Conservation (phyloP, 2,329 filamentous ascomycete genomes). For the Rutstroemia sydowiana region DNA sequence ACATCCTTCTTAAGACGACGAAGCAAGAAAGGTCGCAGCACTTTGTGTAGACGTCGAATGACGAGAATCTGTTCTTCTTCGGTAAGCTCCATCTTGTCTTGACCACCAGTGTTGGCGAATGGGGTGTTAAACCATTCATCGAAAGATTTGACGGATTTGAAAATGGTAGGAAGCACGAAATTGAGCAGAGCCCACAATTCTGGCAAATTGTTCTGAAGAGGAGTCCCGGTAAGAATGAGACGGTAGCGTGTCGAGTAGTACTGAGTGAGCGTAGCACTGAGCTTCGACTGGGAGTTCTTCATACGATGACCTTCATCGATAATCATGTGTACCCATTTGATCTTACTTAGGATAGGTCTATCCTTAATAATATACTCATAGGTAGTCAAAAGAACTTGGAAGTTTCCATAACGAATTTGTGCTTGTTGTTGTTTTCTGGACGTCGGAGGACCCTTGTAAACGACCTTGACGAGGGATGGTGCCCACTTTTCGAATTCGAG, state of each 20-base stretch:
- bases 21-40: conserved; percentile 91
- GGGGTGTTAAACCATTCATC: too few species aligned
- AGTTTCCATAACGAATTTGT: conserved; percentile 86
- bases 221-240: conserved; percentile 92
- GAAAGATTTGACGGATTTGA: too few species aligned
- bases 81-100: conserved; percentile 81
- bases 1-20: conserved; percentile 96
- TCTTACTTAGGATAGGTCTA: conserved; percentile 71
- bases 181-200: conserved; percentile 90
- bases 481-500: conserved; percentile 97
- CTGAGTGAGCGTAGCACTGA: conserved; percentile 77
- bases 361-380: conserved; percentile 95
- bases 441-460: conserved; percentile 86
- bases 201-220: conserved; percentile 92
- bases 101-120: too few species aligned
- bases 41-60: too few species aligned
- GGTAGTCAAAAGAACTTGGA: conserved; percentile 95
- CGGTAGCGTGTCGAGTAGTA: conserved; percentile 86
- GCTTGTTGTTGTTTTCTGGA: too few species aligned
- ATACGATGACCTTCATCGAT: conserved; percentile 95
- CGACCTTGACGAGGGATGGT: conserved; percentile 92
- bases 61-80: conserved; percentile 84
- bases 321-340: conserved; percentile 96
- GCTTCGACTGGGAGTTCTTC: conserved; percentile 91
- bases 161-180: conserved; percentile 96